phyloP scores from a whole-genome alignment of 345 rosid genomes.

The Arabidopsis arenosa region DNA sequence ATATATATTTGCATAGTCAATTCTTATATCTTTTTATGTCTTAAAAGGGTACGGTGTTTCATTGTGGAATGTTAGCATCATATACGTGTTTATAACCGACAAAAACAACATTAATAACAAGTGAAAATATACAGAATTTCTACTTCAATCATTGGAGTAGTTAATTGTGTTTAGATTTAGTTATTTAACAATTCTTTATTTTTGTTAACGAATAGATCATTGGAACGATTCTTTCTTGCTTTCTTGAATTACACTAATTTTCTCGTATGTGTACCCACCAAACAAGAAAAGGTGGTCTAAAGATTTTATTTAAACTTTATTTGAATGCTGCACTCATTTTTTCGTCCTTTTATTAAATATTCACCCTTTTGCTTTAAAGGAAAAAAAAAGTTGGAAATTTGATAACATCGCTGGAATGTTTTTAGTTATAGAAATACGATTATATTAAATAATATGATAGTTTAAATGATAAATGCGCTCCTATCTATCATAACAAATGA shows the following conservation, averaged over 20 bases:
- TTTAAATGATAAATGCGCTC: conserved; percentile 34
- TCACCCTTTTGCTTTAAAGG: conserved; percentile 42
- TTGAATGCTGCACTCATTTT: conserved; percentile 43
- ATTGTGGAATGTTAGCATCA: conserved; percentile 8
- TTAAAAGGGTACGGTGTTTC: neutral
- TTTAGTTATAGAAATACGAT: neutral
- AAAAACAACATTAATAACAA: neutral
- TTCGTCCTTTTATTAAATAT: conserved; percentile 30
- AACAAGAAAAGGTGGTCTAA: conserved; percentile 44
- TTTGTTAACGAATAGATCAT: conserved; percentile 19
- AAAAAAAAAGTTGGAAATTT: conserved; percentile 38
- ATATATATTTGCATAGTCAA: neutral
- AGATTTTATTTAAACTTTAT: conserved; percentile 42
- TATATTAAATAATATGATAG: conserved; percentile 24
- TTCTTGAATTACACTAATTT: conserved; percentile 38
- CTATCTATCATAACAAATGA: conserved; percentile 42
- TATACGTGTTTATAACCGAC: neutral
- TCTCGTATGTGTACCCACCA: conserved; percentile 48
- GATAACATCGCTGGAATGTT: conserved; percentile 19
- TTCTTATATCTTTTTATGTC: conserved; percentile 3
- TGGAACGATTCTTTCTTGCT: conserved; percentile 31
- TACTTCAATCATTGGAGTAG: conserved; percentile 34
- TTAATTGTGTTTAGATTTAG: neutral
- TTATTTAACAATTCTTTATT: conserved; percentile 7
- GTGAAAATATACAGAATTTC: conserved; percentile 11